A percentile compares a stretch with the other conserved stretches of the same genome.
Conservation (phyloP, 2,329 filamentous ascomycete genomes). For the Phoma sp. region DNA sequence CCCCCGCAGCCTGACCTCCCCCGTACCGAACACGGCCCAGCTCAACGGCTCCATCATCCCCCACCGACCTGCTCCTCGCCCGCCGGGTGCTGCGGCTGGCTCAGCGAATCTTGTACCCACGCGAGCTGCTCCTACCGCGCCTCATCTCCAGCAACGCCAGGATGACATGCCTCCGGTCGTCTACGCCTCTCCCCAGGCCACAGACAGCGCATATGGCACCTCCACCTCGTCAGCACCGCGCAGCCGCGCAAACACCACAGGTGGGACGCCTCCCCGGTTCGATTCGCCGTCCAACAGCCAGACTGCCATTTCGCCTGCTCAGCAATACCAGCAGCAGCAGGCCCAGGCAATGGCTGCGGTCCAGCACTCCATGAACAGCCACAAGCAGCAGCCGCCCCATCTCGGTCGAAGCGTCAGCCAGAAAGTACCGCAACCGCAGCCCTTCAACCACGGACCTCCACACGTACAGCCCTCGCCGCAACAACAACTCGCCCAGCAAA, state of each 20-base stretch:
- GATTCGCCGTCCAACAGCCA: conserved; percentile 57
- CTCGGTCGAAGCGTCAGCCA: conserved; percentile 78
- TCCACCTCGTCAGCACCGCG: conserved; percentile 44
- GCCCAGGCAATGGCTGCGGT: conserved; percentile 79
- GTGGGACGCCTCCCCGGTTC: conserved; percentile 44
- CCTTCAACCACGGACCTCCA: conserved; percentile 34
- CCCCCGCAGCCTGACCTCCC: conserved; percentile 43
- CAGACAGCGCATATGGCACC: conserved; percentile 45
- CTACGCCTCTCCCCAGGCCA: conserved; percentile 53
- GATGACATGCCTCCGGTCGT: conserved; percentile 53
- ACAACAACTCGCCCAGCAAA: conserved; percentile 53
- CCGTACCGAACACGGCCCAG: conserved; percentile 52
- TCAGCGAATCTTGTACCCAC: conserved; percentile 60
- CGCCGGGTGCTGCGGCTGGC: conserved; percentile 65
- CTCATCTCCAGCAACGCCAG: conserved; percentile 44
- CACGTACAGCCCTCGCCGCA: conserved; percentile 61
- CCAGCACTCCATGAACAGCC: conserved; percentile 66
- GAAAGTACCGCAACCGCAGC: conserved; percentile 53
- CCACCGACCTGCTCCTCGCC: conserved; percentile 83
- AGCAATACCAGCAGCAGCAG: conserved; percentile 76
- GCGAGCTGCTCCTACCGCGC: conserved; percentile 64
- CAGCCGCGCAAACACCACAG: conserved; percentile 55
- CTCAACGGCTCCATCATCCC: conserved; percentile 69
- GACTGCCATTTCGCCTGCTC: conserved; percentile 48
- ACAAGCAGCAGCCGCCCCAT: conserved; percentile 58